Conservation (phyloP, 805 yeast species). For the Candida orba region DNA sequence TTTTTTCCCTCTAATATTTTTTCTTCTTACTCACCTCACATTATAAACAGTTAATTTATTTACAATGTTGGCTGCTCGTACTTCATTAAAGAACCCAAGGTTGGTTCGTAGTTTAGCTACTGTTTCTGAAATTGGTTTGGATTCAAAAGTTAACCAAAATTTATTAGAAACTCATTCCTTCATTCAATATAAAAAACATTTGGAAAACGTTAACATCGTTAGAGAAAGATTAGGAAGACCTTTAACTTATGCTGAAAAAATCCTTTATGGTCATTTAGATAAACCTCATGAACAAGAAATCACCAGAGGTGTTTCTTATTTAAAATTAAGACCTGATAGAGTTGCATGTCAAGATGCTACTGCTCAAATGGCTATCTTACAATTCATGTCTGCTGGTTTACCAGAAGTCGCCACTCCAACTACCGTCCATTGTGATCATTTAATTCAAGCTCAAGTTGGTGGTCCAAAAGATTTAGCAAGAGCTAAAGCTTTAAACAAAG, state of each 20-base stretch:
- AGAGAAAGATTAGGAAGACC: constrained; percentile 80
- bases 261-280: constrained; percentile 90
- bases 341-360: constrained; percentile 99
- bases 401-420: constrained; percentile 89
- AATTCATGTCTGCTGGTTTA: constrained; percentile 94
- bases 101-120: constrained; percentile 34
- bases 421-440: constrained; percentile 96
- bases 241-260: constrained; percentile 91
- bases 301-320: constrained; percentile 82
- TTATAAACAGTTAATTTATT: not conserved
- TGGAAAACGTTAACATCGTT: constrained; percentile 83
- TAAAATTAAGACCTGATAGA: constrained; percentile 94
- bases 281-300: constrained; percentile 84
- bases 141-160: constrained; percentile 75
- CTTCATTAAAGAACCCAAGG: constrained; percentile 11
- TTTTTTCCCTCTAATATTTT: no score
- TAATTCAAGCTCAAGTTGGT: constrained; percentile 93
- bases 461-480: constrained; percentile 78
- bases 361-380: constrained; percentile 96
- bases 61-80: constrained; percentile 12
- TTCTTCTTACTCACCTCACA: no score
- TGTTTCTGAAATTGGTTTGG: constrained; percentile 39
- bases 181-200: constrained; percentile 86
- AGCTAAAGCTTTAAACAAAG: constrained; percentile 85
- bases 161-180: constrained; percentile 75